Percentiles rank a stretch among this genome's conserved stretches.
Evolutionary conservation across 139 green algal genomes (phyloP).

Genomic region (Chlorella sp.): DNA sequence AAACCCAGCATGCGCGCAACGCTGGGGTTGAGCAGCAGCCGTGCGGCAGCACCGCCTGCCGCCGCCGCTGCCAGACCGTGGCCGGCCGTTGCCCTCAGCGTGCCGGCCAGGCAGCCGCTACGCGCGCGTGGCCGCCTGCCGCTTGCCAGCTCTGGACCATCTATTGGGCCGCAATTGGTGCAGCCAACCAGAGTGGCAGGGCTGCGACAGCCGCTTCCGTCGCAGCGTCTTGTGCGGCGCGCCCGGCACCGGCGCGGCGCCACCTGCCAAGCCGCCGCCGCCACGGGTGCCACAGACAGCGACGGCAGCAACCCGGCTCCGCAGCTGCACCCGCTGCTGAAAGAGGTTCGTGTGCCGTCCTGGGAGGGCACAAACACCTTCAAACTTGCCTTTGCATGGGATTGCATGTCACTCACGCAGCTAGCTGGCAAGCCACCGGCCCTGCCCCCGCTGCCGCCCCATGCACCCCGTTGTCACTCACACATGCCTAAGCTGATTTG

Average conservation of each 20-base stretch:
- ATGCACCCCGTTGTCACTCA: not conserved
- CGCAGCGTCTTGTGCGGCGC: too few species aligned
- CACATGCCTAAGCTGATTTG: too few species aligned
- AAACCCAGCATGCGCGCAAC: too few species aligned
- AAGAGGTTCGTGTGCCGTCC: not conserved
- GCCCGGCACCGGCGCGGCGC: too few species aligned
- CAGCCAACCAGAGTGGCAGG: not conserved
- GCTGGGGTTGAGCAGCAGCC: not conserved
- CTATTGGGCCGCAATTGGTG: not conserved
- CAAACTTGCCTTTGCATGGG: not conserved
- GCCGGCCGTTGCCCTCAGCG: too few species aligned
- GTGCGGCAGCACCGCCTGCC: not conserved
- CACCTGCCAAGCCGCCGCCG: too few species aligned
- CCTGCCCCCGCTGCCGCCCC: not conserved
- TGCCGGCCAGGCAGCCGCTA: not conserved
- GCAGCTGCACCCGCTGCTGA: not conserved
- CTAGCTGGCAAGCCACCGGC: too few species aligned
- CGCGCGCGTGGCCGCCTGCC: not conserved
- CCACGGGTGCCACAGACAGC: not conserved
- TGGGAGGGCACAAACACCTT: too few species aligned
- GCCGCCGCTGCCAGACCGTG: not conserved
- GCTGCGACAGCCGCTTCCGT: not conserved
- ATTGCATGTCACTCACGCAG: too few species aligned
- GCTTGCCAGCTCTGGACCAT: not conserved
- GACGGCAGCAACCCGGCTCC: not conserved